These are phyloP conservation scores for Colletotrichum musae DNA, from an alignment of 2,329 filamentous ascomycete species.

Conservation along the genomic window DNA sequence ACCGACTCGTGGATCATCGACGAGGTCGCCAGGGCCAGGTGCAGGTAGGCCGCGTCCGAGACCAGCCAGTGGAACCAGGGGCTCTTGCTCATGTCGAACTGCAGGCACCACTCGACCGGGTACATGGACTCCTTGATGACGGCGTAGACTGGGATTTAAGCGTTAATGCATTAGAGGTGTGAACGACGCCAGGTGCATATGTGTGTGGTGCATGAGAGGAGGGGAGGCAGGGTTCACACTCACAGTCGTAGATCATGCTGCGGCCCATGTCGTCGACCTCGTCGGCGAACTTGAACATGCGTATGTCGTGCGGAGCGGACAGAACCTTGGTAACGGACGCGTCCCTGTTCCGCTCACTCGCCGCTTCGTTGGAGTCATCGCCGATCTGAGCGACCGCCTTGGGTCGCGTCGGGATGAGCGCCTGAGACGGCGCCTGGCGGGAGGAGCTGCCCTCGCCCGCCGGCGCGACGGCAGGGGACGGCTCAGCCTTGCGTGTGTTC, in stretches of 20 bases:
- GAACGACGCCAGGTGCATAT: neutral
- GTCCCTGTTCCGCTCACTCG: neutral
- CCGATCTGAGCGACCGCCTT: neutral
- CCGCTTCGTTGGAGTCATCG: neutral
- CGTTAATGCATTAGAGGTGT: neutral
- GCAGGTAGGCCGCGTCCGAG: conserved; percentile 46
- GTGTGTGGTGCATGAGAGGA: neutral
- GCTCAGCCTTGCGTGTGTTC: conserved; percentile 15
- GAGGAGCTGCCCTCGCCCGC: no score
- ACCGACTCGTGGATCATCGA: conserved; percentile 41
- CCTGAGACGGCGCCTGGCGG: neutral
- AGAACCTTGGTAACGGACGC: neutral
- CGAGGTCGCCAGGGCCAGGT: conserved; percentile 46
- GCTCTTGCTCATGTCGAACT: conserved; percentile 41
- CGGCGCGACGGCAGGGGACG: neutral
- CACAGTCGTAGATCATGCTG: conserved; percentile 33
- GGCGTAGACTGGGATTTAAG: conserved; percentile 15
- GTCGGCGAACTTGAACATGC: conserved; percentile 44
- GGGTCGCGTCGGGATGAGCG: neutral
- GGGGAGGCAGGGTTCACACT: neutral
- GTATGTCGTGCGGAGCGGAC: conserved; percentile 42
- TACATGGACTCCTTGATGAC: conserved; percentile 45
- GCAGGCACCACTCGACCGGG: conserved; percentile 48
- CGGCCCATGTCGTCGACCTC: conserved; percentile 25
- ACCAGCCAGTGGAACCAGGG: conserved; percentile 50